These are phyloP conservation scores for Thelephora terrestris DNA, from an alignment of 1,284 basidiomycete genomes.

Conservation along the genomic window DNA sequence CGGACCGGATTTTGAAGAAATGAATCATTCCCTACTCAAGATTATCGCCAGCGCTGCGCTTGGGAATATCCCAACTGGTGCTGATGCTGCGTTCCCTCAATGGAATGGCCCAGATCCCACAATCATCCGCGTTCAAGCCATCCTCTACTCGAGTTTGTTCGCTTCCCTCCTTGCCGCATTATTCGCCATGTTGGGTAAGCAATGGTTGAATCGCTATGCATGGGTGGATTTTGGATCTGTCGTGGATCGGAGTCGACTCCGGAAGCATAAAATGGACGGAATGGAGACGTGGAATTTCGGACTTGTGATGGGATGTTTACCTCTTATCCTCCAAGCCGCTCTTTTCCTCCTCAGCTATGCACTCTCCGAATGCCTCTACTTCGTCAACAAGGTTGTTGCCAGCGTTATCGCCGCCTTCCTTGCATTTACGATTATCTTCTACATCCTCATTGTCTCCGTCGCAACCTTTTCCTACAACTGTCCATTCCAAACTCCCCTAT, in stretches of 20 bases:
- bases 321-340: constrained; percentile 1
- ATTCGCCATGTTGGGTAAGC: constrained; percentile 1
- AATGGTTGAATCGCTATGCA: constrained; percentile 2
- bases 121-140: background rate
- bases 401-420: background rate
- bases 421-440: background rate
- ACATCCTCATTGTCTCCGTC: background rate
- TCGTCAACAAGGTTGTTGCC: background rate
- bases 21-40: constrained; percentile 1
- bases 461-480: background rate
- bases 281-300: constrained; percentile 1
- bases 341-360: constrained; percentile 2
- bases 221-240: background rate
- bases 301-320: constrained; percentile 1
- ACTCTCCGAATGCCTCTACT: background rate
- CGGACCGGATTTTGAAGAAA: constrained; percentile 5
- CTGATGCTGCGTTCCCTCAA: background rate
- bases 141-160: constrained; percentile 2
- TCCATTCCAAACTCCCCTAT: constrained; percentile 4
- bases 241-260: background rate
- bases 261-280: constrained; percentile 2
- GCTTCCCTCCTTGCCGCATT: constrained; percentile 1
- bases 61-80: background rate
- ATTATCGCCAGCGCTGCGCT: background rate
- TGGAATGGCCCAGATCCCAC: background rate